Percentiles rank a stretch among this genome's conserved stretches.
Conservation (phyloP, 1,139 yeast species). For the Magnusiomyces paraingens region DNA sequence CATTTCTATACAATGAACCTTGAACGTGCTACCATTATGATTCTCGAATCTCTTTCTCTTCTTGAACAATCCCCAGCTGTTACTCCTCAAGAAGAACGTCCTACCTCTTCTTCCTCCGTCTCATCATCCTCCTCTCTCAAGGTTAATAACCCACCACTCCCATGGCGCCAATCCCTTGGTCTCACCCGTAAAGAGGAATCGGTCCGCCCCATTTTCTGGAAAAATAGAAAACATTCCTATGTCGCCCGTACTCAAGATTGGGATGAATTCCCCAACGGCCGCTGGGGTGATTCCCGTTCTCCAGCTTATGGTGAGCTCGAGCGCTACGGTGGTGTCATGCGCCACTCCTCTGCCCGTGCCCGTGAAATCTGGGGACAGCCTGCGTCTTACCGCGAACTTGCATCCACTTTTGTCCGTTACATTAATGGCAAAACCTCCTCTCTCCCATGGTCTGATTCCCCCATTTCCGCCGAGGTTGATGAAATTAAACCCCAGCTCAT, state of each 20-base stretch:
- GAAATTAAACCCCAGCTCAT: conserved; percentile 56
- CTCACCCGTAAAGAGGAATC: conserved; percentile 76
- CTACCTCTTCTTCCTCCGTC: conserved; percentile 39
- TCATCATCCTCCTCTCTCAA: conserved; percentile 16
- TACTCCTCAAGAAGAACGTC: conserved; percentile 23
- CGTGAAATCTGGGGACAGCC: conserved; percentile 88
- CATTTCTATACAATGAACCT: conserved; percentile 96
- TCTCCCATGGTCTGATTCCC: conserved; percentile 94
- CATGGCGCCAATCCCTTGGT: conserved; percentile 87
- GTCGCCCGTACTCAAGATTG: conserved; percentile 85
- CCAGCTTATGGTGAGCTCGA: conserved; percentile 93
- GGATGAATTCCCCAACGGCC: conserved; percentile 94
- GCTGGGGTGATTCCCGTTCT: conserved; percentile 92
- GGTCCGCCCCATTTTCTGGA: conserved; percentile 95
- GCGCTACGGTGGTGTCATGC: conserved; percentile 45
- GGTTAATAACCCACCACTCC: conserved; percentile 38
- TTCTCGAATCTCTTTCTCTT: conserved; percentile 65
- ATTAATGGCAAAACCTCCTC: conserved; percentile 64
- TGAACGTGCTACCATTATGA: conserved; percentile 85
- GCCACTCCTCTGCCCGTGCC: conserved; percentile 55
- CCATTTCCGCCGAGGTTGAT: conserved; percentile 71
- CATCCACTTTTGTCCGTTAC: conserved; percentile 56
- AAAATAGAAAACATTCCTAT: conserved; percentile 85
- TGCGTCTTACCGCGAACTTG: conserved; percentile 48
- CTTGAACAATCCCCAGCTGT: conserved; percentile 29